Conservation (phyloP, 208 protist species). For the Phytomonas sp. region DNA sequence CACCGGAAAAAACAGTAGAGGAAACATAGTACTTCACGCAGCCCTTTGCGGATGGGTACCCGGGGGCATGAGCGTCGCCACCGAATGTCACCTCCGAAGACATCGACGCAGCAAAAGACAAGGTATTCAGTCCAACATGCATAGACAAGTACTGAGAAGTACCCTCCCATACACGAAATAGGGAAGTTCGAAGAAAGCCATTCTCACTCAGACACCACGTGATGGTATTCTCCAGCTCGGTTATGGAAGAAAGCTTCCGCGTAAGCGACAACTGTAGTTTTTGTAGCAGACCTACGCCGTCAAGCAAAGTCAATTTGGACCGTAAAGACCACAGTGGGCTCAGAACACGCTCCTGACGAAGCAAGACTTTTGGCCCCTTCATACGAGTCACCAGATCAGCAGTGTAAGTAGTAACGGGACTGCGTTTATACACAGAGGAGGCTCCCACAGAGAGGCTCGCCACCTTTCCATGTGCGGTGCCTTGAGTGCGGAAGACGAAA, state of each 20-base stretch:
- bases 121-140: constrained; percentile 39
- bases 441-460: constrained; percentile 23
- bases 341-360: constrained; percentile 32
- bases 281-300: constrained; percentile 28
- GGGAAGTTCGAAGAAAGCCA: constrained; percentile 39
- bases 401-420: constrained; percentile 29
- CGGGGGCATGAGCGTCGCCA: constrained; percentile 19
- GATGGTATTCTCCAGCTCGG: constrained; percentile 49
- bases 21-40: constrained; percentile 40
- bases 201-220: constrained; percentile 43
- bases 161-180: constrained; percentile 20
- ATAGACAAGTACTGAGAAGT: constrained; percentile 27
- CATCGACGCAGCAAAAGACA: constrained; percentile 20
- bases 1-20: constrained; percentile 30
- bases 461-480: background rate
- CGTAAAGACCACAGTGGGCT: constrained; percentile 49
- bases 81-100: constrained; percentile 28
- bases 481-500: background rate
- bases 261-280: constrained; percentile 49
- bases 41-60: constrained; percentile 25
- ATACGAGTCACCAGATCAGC: constrained; percentile 30
- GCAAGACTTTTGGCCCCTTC: constrained; percentile 30
- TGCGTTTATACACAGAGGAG: constrained; percentile 23
- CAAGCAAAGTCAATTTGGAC: constrained; percentile 36
- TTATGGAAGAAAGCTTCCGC: constrained; percentile 46